A percentile compares a stretch with the other conserved stretches of the same genome.
Evolutionary conservation across 2,329 filamentous ascomycete species (phyloP).

Genomic region (Elsinoe batatas): DNA sequence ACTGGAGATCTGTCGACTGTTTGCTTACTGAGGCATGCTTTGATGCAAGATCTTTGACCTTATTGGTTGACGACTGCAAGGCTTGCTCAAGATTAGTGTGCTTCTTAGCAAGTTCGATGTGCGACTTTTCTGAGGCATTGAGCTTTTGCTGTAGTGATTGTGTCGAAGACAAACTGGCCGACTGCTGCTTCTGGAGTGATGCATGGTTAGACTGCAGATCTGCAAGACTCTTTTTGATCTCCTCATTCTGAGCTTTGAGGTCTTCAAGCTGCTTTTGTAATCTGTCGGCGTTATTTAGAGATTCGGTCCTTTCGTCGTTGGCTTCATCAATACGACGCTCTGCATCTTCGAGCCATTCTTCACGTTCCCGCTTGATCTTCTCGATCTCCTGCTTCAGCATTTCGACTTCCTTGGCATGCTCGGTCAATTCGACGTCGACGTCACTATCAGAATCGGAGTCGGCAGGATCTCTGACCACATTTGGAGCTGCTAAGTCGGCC

Average conservation of each 20-base stretch:
- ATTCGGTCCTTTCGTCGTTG: constrained; percentile 24
- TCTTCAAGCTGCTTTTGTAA: constrained; percentile 18
- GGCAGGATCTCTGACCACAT: constrained; percentile 3
- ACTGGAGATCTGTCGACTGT: background rate
- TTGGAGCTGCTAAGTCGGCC: background rate
- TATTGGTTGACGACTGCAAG: constrained; percentile 11
- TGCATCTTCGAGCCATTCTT: constrained; percentile 27
- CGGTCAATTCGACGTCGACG: constrained; percentile 3
- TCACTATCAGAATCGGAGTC: constrained; percentile 14
- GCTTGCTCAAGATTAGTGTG: constrained; percentile 2
- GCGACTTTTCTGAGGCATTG: constrained; percentile 2
- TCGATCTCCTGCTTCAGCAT: constrained; percentile 14
- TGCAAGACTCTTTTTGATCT: constrained; percentile 14
- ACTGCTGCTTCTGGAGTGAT: constrained; percentile 9
- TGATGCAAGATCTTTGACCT: constrained; percentile 14
- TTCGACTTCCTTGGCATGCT: constrained; percentile 15
- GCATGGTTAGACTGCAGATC: constrained; percentile 7
- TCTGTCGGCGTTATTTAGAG: constrained; percentile 14
- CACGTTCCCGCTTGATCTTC: constrained; percentile 22
- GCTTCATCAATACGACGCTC: constrained; percentile 26
- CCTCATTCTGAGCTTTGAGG: constrained; percentile 14
- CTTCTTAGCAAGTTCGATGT: constrained; percentile 6
- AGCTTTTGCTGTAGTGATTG: constrained; percentile 4
- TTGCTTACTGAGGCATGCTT: constrained; percentile 17
- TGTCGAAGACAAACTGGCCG: background rate